These are phyloP conservation scores for Gleditsia sinensis DNA, from an alignment of 306 rosid species.

Conservation along the genomic window DNA sequence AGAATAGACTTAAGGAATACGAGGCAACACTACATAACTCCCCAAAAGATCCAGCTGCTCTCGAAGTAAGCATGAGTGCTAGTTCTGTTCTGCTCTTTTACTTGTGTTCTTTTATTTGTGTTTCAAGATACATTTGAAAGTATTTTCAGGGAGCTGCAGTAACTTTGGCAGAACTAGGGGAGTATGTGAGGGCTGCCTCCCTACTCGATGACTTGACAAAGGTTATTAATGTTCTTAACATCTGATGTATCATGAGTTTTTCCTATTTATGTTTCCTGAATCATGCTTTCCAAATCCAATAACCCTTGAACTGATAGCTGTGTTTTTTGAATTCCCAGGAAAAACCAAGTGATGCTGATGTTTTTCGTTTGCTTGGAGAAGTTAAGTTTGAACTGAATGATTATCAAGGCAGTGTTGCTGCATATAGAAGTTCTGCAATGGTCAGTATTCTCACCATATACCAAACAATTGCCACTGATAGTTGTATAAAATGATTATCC, in stretches of 20 bases:
- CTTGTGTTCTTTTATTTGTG: constrained; percentile 28
- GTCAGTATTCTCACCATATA: constrained; percentile 53
- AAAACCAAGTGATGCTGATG: constrained; percentile 76
- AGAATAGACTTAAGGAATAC: constrained; percentile 77
- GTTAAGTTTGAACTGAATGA: constrained; percentile 79
- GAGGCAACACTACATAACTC: constrained; percentile 63
- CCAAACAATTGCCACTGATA: constrained; percentile 17
- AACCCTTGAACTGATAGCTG: neutral
- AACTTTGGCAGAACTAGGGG: constrained; percentile 82
- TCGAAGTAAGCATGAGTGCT: constrained; percentile 69
- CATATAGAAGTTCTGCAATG: constrained; percentile 69
- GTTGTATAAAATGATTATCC: constrained; percentile 15
- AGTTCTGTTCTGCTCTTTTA: constrained; percentile 40
- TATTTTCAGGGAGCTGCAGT: constrained; percentile 91
- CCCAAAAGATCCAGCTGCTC: constrained; percentile 82
- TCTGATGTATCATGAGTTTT: constrained; percentile 16
- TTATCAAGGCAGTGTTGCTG: constrained; percentile 79
- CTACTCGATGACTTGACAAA: constrained; percentile 81
- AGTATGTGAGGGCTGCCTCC: constrained; percentile 72
- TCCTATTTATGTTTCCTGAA: constrained; percentile 16
- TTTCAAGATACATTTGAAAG: constrained; percentile 36
- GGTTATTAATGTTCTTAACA: constrained; percentile 46
- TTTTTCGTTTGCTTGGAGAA: constrained; percentile 92
- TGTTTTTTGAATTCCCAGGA: constrained; percentile 47
- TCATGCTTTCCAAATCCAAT: constrained; percentile 19